Percentiles rank a stretch among this genome's conserved stretches.
These are phyloP conservation scores for Rhizopus sp. DNA, from an alignment of 371 early-diverging fungal species.

Conservation along the genomic window DNA sequence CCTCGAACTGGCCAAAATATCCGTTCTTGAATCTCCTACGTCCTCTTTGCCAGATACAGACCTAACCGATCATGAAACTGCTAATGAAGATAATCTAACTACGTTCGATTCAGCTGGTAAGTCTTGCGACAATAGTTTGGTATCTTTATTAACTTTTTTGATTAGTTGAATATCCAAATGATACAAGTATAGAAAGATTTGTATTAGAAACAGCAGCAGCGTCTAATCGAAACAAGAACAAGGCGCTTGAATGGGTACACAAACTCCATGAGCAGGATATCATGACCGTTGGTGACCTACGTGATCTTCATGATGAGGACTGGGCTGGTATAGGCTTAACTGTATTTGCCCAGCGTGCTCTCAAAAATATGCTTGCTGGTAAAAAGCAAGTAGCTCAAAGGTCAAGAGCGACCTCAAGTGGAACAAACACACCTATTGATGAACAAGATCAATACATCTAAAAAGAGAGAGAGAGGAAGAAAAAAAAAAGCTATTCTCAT, in stretches of 20 bases:
- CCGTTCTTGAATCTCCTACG: conserved; percentile 1
- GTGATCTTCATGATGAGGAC: conserved; percentile 78
- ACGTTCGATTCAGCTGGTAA: background rate
- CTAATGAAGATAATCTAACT: background rate
- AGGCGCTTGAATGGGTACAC: conserved; percentile 74
- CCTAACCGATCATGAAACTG: conserved; percentile 6
- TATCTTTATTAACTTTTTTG: background rate
- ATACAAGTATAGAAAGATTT: conserved; percentile 70
- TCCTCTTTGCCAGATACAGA: conserved; percentile 3
- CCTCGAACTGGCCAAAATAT: conserved; percentile 24
- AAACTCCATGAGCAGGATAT: conserved; percentile 78
- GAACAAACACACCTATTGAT: conserved; percentile 34
- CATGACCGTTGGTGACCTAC: conserved; percentile 81
- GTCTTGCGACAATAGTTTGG: background rate
- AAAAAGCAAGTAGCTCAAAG: conserved; percentile 34
- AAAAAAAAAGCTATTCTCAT: background rate
- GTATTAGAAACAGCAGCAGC: conserved; percentile 70
- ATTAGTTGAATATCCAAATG: conserved; percentile 58
- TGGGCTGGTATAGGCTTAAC: conserved; percentile 81
- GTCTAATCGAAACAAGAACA: conserved; percentile 69
- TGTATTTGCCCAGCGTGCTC: conserved; percentile 84
- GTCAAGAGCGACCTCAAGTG: conserved; percentile 27
- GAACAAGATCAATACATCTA: conserved; percentile 29
- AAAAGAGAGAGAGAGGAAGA: background rate
- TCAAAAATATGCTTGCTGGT: conserved; percentile 78